Evolutionary conservation across 306 rosid species (phyloP).

Genomic region (Glycine soja): DNA sequence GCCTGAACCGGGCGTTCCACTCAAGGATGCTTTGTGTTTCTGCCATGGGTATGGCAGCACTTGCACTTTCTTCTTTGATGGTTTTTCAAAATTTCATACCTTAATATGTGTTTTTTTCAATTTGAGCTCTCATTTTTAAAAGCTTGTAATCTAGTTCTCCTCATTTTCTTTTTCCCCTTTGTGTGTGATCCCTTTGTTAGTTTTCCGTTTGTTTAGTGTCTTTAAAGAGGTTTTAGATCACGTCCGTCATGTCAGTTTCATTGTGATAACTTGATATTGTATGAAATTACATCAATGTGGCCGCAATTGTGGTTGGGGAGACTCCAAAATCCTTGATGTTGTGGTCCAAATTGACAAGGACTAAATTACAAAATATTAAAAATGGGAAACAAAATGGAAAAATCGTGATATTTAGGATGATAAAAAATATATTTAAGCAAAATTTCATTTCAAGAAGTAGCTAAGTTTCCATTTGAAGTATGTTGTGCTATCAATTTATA

Average conservation of each 20-base stretch:
- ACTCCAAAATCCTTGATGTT: too few species aligned
- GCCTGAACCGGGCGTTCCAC: too few species aligned
- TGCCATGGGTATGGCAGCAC: slow-evolving; percentile 51
- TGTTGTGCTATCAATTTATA: slow-evolving; percentile 4
- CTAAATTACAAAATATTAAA: background rate
- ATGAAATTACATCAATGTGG: too few species aligned
- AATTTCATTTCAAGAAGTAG: background rate
- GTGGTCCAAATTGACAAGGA: too few species aligned
- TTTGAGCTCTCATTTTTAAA: background rate
- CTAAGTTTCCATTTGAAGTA: background rate
- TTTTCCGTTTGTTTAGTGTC: too few species aligned
- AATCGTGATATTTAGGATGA: background rate
- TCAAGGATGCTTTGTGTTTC: too few species aligned
- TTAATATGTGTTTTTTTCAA: background rate
- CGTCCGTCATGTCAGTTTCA: too few species aligned
- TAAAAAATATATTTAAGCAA: background rate
- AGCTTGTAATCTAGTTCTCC: background rate
- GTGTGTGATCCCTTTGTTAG: too few species aligned
- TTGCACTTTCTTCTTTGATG: slow-evolving; percentile 97
- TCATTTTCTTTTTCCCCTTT: too few species aligned
- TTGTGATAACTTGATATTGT: too few species aligned
- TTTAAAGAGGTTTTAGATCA: too few species aligned
- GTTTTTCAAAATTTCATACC: slow-evolving; percentile 47
- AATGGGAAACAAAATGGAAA: background rate
- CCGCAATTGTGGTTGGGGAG: too few species aligned